Conservation (phyloP, 2,329 filamentous ascomycete genomes). For the Elsinoe necatrix region DNA sequence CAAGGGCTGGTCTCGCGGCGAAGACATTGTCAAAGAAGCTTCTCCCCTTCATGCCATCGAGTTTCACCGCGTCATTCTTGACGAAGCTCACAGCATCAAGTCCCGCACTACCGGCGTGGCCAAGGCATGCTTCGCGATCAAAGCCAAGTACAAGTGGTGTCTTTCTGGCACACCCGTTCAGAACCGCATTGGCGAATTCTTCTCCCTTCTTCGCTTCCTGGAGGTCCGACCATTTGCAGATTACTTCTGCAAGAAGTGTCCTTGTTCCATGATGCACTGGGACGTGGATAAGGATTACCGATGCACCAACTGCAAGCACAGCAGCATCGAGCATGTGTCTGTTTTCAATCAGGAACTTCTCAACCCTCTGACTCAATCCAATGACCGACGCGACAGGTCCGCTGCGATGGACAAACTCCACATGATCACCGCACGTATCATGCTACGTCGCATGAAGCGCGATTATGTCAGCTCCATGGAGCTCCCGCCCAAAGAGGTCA, state of each 20-base stretch:
- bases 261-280: conserved; percentile 79
- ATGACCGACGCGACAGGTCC: conserved; percentile 47
- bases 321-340: conserved; percentile 60
- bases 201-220: conserved; percentile 86
- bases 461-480: conserved; percentile 95
- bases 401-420: conserved; percentile 74
- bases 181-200: conserved; percentile 95
- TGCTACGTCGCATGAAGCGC: conserved; percentile 89
- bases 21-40: conserved; percentile 70
- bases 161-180: conserved; percentile 90
- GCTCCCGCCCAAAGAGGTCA: conserved; percentile 85
- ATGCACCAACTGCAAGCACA: conserved; percentile 62
- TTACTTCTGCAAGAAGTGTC: conserved; percentile 85
- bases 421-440: conserved; percentile 83
- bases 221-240: conserved; percentile 82
- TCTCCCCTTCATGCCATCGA: conserved; percentile 70
- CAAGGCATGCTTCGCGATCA: conserved; percentile 86
- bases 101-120: conserved; percentile 82
- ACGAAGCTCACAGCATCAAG: conserved; percentile 95
- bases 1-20: conserved; percentile 77
- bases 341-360: conserved; percentile 93
- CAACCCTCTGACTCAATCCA: conserved; percentile 56
- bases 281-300: conserved; percentile 60
- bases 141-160: conserved; percentile 88
- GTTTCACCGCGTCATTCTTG: conserved; percentile 86